Evolutionary conservation across 2,329 filamentous ascomycete species (phyloP).

Genomic region (Zymoseptoria brevis): DNA sequence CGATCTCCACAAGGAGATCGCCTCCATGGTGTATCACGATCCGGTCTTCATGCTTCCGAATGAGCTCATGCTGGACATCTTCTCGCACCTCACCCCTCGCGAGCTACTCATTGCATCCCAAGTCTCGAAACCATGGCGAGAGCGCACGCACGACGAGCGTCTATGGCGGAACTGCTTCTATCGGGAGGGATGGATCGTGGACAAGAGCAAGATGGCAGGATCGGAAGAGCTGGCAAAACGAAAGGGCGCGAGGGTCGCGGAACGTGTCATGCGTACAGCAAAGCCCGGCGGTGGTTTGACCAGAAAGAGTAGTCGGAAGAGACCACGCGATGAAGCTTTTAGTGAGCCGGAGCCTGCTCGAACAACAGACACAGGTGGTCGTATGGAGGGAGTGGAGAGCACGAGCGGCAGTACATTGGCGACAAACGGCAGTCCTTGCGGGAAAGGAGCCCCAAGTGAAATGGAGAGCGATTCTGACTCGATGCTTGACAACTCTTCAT

Average conservation of each 20-base stretch:
- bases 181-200: conserved; percentile 66
- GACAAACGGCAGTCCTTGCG: conserved; percentile 1
- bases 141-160: conserved; percentile 70
- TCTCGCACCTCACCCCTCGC: conserved; percentile 73
- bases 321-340: conserved; percentile 27
- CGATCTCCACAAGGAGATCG: conserved; percentile 37
- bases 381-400: conserved; percentile 17
- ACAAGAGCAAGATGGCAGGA: conserved; percentile 20
- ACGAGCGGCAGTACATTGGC: conserved; percentile 1
- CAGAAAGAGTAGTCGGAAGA: conserved; percentile 23
- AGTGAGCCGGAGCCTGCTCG: conserved; percentile 21
- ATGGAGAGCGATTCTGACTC: conserved; percentile 2
- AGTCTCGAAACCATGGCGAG: conserved; percentile 75
- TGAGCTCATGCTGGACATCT: conserved; percentile 83
- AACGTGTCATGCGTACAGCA: conserved; percentile 50
- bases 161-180: conserved; percentile 81
- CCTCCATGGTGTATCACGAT: conserved; percentile 68
- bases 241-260: conserved; percentile 9
- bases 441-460: not conserved
- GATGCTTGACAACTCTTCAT: not conserved
- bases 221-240: conserved; percentile 14
- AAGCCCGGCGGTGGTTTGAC: conserved; percentile 48
- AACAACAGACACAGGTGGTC: conserved; percentile 2
- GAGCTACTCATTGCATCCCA: conserved; percentile 73
- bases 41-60: conserved; percentile 78